Percentiles rank a stretch among this genome's conserved stretches.
phyloP scores from a whole-genome alignment of 768 basidiomycete species.

The Tricholoma furcatifolium region DNA sequence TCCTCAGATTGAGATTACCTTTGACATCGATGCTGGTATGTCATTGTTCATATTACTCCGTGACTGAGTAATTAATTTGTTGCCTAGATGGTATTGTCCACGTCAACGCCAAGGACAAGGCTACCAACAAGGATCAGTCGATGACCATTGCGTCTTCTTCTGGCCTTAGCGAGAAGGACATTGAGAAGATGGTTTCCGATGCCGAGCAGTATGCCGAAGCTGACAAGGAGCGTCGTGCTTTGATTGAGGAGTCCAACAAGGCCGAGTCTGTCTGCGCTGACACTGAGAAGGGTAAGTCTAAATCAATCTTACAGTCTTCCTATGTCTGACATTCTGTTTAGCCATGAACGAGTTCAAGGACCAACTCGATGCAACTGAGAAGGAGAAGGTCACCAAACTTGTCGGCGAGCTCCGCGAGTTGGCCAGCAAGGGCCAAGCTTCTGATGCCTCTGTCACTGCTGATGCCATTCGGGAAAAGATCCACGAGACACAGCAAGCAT shows the following conservation, averaged over 20 bases:
- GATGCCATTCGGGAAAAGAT: conserved; percentile 92
- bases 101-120: conserved; percentile 94
- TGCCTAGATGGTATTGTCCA: conserved; percentile 89
- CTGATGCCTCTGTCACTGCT: conserved; percentile 77
- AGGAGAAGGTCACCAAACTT: conserved; percentile 90
- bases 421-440: conserved; percentile 85
- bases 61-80: conserved; percentile 6
- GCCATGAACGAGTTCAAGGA: conserved; percentile 98
- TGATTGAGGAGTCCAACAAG: conserved; percentile 97
- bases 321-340: conserved; percentile 25
- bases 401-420: conserved; percentile 86
- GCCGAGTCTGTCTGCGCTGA: conserved; percentile 93
- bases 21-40: conserved; percentile 95
- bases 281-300: conserved; percentile 83
- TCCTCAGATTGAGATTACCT: conserved; percentile 85
- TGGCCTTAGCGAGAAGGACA: conserved; percentile 94
- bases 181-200: conserved; percentile 94
- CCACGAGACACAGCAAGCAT: conserved; percentile 91
- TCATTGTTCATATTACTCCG: not conserved
- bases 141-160: conserved; percentile 99
- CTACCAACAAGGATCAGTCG: conserved; percentile 85
- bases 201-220: conserved; percentile 92
- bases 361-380: conserved; percentile 88
- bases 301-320: not conserved
- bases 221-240: conserved; percentile 81